Evolutionary conservation across 176 grass and related monocot species (phyloP).

Genomic region (Oryza meyeriana): DNA sequence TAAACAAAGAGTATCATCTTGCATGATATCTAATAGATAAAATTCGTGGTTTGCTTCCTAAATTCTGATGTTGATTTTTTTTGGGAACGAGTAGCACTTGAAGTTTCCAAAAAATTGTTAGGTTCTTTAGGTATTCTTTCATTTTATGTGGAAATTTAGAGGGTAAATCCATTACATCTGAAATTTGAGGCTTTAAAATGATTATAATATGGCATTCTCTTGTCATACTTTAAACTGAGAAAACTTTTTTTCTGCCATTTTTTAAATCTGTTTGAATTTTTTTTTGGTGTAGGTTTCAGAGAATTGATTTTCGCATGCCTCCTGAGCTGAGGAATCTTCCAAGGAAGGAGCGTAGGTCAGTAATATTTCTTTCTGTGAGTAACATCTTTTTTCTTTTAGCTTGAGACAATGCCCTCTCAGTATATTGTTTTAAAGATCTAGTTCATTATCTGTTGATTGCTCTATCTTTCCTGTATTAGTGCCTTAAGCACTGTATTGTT

Average conservation of each 20-base stretch:
- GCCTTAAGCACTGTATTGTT: neutral
- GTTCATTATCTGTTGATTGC: neutral
- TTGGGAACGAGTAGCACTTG: neutral
- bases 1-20: neutral
- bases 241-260: neutral
- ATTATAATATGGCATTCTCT: neutral
- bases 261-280: constrained; percentile 15
- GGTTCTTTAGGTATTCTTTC: neutral
- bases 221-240: constrained; percentile 11
- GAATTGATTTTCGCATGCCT: constrained; percentile 86
- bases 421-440: neutral
- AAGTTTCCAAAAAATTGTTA: neutral
- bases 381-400: neutral
- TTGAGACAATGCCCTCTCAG: neutral
- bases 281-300: constrained; percentile 70
- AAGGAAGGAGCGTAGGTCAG: constrained; percentile 51
- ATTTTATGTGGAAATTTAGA: neutral
- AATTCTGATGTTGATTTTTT: neutral
- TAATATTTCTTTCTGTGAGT: constrained; percentile 17
- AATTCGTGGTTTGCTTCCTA: neutral
- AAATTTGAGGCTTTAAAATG: constrained; percentile 9
- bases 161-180: neutral
- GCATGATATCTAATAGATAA: neutral
- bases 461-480: constrained; percentile 9
- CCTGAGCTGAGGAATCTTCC: constrained; percentile 62